These are phyloP conservation scores for Chlorella sp. DNA, from an alignment of 139 green algal species.

Conservation along the genomic window DNA sequence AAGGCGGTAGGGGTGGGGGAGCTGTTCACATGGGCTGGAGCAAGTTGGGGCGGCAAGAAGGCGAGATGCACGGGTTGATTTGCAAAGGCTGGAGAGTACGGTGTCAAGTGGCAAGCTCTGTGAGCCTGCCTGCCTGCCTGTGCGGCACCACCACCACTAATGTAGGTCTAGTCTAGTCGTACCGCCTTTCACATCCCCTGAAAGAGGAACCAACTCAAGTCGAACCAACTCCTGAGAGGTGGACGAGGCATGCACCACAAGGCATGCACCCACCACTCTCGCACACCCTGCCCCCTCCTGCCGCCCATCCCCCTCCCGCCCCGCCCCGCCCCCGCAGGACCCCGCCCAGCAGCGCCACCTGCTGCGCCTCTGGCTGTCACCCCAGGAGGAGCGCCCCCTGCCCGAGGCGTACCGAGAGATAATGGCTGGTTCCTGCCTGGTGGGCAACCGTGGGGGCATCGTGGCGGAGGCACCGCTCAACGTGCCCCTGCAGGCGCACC, in stretches of 20 bases:
- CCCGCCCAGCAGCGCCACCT: constrained; percentile 55
- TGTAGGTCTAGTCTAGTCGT: neutral
- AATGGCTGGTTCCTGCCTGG: constrained; percentile 44
- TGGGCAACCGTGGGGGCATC: constrained; percentile 4
- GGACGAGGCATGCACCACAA: too few species aligned
- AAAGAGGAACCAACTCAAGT: too few species aligned
- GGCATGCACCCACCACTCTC: neutral
- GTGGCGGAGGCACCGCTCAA: neutral
- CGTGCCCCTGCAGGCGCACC: neutral
- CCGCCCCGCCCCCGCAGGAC: neutral
- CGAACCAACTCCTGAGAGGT: too few species aligned
- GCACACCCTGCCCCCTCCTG: neutral
- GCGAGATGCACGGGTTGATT: too few species aligned
- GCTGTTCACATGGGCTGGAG: too few species aligned
- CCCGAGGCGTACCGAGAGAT: constrained; percentile 50
- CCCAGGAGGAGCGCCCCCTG: constrained; percentile 45
- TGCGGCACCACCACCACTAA: neutral
- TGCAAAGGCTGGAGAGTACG: neutral
- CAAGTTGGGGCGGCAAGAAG: too few species aligned
- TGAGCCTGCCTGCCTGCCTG: neutral
- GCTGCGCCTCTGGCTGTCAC: constrained; percentile 67
- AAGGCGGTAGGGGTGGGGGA: too few species aligned
- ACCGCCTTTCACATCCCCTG: too few species aligned
- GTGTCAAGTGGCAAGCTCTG: neutral
- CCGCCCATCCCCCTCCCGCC: neutral